Conservation (phyloP, 192 early-diverging fungal species). For the Backusella circina region DNA sequence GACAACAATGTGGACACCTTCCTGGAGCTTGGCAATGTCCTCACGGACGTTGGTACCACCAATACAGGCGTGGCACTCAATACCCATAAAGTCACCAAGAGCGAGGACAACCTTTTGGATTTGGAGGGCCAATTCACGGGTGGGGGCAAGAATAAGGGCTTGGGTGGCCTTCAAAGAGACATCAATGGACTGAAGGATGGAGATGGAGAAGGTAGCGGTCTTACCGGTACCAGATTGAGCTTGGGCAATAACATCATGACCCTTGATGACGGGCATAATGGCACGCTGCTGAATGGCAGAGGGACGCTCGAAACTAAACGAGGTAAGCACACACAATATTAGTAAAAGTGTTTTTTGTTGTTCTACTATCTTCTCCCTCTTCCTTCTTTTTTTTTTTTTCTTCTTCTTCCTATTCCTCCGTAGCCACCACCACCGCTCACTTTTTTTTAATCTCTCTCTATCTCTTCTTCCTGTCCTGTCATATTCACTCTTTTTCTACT, state of each 20-base stretch:
- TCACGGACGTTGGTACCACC: constrained; percentile 95
- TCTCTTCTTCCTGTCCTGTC: no score
- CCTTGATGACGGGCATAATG: constrained; percentile 93
- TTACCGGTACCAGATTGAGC: constrained; percentile 99
- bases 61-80: constrained; percentile 94
- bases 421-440: no score
- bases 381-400: background rate
- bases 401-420: background rate
- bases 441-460: no score
- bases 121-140: constrained; percentile 97
- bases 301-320: constrained; percentile 92
- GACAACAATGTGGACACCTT: constrained; percentile 90
- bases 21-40: constrained; percentile 77
- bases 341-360: background rate
- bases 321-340: background rate
- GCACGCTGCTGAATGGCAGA: constrained; percentile 97
- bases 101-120: constrained; percentile 95
- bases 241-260: constrained; percentile 98
- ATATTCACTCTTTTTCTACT: no score
- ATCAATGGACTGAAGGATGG: constrained; percentile 94
- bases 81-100: constrained; percentile 94
- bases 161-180: constrained; percentile 74
- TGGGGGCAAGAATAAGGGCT: constrained; percentile 95
- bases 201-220: constrained; percentile 99
- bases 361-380: background rate